Base-by-base conservation (phyloP, 306 rosid species). In the Vicia sativa region DNA sequence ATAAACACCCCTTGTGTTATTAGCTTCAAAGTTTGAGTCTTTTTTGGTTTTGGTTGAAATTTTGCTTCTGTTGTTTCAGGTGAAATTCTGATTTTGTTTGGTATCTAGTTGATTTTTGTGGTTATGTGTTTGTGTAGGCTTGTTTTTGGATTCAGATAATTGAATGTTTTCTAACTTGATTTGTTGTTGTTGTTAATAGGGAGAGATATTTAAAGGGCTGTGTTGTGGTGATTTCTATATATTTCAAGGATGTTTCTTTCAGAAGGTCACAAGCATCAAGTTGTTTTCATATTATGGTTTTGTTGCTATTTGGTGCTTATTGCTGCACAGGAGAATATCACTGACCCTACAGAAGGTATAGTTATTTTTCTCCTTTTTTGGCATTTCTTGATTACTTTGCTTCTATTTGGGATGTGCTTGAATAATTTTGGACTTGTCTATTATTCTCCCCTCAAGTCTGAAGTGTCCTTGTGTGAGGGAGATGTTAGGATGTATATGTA, bases 341-440 rank as follows among this genome's bases (percentile, higher is more conserved):
- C 91, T 6, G 0, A 72, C 15, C 81, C 83, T 5, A 54, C 10
- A 3, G 98, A 93, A 90, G 96, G 98, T 90, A 70, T 66, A 4
- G 19, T 58, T 39, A 21, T 26, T 21, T 66, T n/a, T n/a, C 7
- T 4, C 28, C 28, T 39, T 6, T 61, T 14, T 53, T 56, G 63
- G 29, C 67, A 63, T 78, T 68, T 57, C 21, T 37, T 35, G 14
- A 19, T 70, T 66, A 21, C 16, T 62, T 72, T 70, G 58, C 6
- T 62, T 19, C 54, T 49, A 12, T 65, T 43, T 12, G 9, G 65
- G 35, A 39, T 62, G 65, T 53, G 42, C 55, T 73, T 35, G 5
- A 46, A 11, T 56, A 19, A 46, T 3, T 46, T 46, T 46, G 52
- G 53, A 46, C 23, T 14, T 35, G 19, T 61, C 31, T 13, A 15